Conservation (phyloP, 176 grass and related monocot genomes). For the Aechmea fasciata region DNA sequence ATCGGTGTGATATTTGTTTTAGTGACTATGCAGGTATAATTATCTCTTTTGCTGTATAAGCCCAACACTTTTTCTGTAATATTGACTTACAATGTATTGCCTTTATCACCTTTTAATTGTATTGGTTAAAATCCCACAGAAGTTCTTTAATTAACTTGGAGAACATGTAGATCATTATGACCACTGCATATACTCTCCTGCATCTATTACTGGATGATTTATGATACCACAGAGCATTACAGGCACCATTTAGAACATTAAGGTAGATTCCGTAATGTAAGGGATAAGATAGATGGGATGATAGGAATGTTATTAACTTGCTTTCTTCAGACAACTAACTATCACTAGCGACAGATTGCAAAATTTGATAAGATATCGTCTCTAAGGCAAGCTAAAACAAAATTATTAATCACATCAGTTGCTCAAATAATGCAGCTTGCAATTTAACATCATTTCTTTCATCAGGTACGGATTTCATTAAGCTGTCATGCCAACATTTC, state of each 20-base stretch:
- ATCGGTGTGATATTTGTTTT: constrained; percentile 66
- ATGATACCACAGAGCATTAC: too few relatives aligned
- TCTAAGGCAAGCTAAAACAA: background rate
- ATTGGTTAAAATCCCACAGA: background rate
- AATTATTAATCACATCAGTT: constrained; percentile 12
- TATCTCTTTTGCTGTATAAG: constrained; percentile 1
- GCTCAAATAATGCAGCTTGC: constrained; percentile 9
- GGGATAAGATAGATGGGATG: too few relatives aligned
- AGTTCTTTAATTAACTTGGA: too few relatives aligned
- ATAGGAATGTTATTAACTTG: too few relatives aligned
- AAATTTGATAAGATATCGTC: background rate
- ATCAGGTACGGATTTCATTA: constrained; percentile 57
- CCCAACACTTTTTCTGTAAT: background rate
- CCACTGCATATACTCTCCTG: too few relatives aligned
- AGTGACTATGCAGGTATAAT: constrained; percentile 41
- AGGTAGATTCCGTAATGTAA: too few relatives aligned
- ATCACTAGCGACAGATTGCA: background rate
- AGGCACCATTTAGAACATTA: too few relatives aligned
- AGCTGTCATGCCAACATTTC: constrained; percentile 71
- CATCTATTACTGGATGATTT: too few relatives aligned
- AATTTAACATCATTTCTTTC: constrained; percentile 12
- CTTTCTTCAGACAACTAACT: background rate
- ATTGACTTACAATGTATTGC: background rate
- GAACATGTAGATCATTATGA: too few relatives aligned
- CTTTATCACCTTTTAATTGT: constrained; percentile 2